These are phyloP conservation scores for Endoconidiophora laricicola DNA, from an alignment of 2,329 filamentous ascomycete species.

Conservation along the genomic window DNA sequence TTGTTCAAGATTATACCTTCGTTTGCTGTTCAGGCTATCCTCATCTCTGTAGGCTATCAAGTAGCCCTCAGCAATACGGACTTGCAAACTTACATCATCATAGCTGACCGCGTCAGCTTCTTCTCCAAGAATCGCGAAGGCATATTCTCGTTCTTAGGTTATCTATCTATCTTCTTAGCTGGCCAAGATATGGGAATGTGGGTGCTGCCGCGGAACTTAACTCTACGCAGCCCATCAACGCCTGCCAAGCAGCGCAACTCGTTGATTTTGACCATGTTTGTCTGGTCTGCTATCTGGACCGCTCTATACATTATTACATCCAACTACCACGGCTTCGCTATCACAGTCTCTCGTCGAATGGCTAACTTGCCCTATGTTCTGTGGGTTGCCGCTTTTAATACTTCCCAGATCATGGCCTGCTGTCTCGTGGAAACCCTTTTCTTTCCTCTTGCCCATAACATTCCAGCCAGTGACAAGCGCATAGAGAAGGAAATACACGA, in stretches of 20 bases:
- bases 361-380: constrained; percentile 89
- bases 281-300: constrained; percentile 52
- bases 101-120: constrained; percentile 61
- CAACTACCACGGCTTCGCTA: constrained; percentile 51
- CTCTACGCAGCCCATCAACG: constrained; percentile 23
- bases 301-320: constrained; percentile 54
- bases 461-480: constrained; percentile 18
- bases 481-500: constrained; percentile 45
- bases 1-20: constrained; percentile 55
- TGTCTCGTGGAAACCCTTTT: constrained; percentile 60
- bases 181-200: constrained; percentile 72
- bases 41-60: constrained; percentile 57
- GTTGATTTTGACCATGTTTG: constrained; percentile 45
- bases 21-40: constrained; percentile 56
- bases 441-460: constrained; percentile 37
- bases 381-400: constrained; percentile 88
- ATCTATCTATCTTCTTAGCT: constrained; percentile 84
- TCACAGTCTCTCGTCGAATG: constrained; percentile 70
- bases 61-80: constrained; percentile 54
- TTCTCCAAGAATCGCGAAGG: constrained; percentile 88
- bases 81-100: constrained; percentile 70
- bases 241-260: constrained; percentile 30
- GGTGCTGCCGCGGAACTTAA: constrained; percentile 48
- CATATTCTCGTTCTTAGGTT: constrained; percentile 80
- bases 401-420: constrained; percentile 62